Conservation (phyloP, 2,329 filamentous ascomycete species). For the Falciphora oryzae region DNA sequence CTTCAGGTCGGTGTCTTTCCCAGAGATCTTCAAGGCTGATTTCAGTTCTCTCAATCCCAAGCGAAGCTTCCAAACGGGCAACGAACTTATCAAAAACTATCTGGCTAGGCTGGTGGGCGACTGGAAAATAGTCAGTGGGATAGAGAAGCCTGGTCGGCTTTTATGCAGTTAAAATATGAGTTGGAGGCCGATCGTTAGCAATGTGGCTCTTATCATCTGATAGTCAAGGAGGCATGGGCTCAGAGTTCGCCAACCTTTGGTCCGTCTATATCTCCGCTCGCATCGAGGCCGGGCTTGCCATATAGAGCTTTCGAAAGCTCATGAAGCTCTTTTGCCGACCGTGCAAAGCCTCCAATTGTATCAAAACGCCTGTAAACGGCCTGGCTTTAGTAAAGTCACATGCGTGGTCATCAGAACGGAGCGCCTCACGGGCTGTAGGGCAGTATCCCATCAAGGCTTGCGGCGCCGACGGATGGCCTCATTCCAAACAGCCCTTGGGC, state of each 20-base stretch:
- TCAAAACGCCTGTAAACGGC: neutral
- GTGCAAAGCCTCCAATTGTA: neutral
- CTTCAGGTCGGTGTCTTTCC: conserved; percentile 9
- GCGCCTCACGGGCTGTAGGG: conserved; percentile 29
- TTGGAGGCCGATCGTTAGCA: neutral
- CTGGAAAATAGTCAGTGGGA: conserved; percentile 12
- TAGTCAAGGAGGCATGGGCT: too few species aligned
- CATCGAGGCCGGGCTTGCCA: neutral
- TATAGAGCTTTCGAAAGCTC: neutral
- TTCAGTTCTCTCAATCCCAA: conserved; percentile 8
- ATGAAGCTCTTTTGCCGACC: neutral
- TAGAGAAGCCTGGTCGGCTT: conserved; percentile 12
- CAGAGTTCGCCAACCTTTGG: neutral
- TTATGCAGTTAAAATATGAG: neutral
- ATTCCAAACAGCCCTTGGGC: conserved; percentile 20
- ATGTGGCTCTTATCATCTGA: neutral
- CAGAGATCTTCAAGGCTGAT: conserved; percentile 11
- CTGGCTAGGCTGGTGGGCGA: conserved; percentile 5
- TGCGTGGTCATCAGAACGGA: neutral
- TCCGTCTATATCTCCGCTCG: neutral
- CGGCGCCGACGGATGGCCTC: conserved; percentile 42
- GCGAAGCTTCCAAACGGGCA: conserved; percentile 3
- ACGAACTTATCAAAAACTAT: conserved; percentile 9
- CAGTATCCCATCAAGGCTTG: conserved; percentile 41
- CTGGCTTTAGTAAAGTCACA: neutral